phyloP scores from a whole-genome alignment of 495 filamentous ascomycete species.

The Tuber melanosporum region DNA sequence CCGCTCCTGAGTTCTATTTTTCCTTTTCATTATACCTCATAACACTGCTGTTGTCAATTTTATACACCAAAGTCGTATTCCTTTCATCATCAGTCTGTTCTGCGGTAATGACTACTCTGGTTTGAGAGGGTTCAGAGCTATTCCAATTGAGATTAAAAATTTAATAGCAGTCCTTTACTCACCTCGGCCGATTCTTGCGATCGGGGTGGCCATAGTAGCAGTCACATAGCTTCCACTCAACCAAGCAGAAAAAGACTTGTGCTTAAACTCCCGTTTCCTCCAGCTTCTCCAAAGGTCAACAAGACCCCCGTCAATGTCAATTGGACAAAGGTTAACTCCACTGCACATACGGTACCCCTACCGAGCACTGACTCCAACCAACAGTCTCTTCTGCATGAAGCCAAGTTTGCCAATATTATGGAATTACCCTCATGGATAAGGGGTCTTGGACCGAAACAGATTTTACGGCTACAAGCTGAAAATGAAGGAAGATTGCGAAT shows the following conservation, averaged over 20 bases:
- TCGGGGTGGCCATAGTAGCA: not conserved
- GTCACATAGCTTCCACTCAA: not conserved
- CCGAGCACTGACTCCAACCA: not conserved
- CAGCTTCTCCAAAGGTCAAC: not conserved
- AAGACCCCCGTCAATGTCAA: not conserved
- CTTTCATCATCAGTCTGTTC: not conserved
- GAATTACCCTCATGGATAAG: not conserved
- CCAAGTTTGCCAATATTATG: not conserved
- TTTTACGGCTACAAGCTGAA: not conserved
- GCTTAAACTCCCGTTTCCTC: not conserved
- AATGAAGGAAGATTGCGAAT: not conserved
- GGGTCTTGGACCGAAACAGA: not conserved
- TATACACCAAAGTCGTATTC: not conserved
- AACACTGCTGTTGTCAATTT: too few species aligned
- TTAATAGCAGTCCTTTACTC: not conserved
- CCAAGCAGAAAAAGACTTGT: too few species aligned
- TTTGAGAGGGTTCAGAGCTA: not conserved
- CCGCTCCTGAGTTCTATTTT: too few species aligned
- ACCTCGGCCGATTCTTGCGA: too few species aligned
- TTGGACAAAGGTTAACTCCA: too few species aligned
- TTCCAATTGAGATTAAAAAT: not conserved
- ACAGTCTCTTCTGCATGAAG: not conserved
- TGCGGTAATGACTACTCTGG: not conserved
- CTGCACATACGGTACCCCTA: fast-evolving
- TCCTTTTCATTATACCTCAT: too few species aligned